Evolutionary conservation across 139 green algal genomes (phyloP), one percentile per base, ranked within the genome.

Genomic region (Chlamydomonas applanata): DNA sequence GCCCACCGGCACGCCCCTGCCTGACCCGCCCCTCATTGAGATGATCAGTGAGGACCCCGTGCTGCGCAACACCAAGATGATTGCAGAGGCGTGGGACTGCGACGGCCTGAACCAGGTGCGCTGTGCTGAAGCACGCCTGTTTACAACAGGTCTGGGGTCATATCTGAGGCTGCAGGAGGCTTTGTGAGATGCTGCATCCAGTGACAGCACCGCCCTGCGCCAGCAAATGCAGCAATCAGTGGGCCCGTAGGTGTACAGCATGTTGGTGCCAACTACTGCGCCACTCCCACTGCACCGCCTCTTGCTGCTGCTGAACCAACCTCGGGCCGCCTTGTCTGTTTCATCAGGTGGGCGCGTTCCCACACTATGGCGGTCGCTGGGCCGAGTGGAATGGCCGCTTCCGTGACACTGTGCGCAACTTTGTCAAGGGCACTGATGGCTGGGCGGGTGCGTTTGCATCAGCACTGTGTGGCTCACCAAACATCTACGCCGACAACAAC

Each of bases 61-160:
- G 45, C 91, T 99, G 74, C 70, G 82, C 4, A 79, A 86, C 74
- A 93, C 83, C 29, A 99, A 99, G 89, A 76, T 99, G 17, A 98
- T 99, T 60, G 91, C 96, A 0, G 96, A 99, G 87, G 94, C 96
- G 2, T 99, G 96, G 96, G 96, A 99, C 84, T 98, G 92, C 65
- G 96, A 96, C 71, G 95, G 94, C 0, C 88, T 99, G 25, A 97
- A 98, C 84, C 96, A 99, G 90, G 95, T 97, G 60, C 24, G 70
- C 11, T 62, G 7, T 4, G 11, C 13, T 7, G 13, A n/a, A n/a
- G n/a, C n/a, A n/a, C n/a, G n/a, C n/a, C n/a, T n/a, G n/a, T n/a
- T n/a, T n/a, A n/a, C n/a, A n/a, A n/a, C n/a, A n/a, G n/a, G n/a
- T n/a, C n/a, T n/a, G n/a, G n/a, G n/a, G n/a, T n/a, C n/a, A n/a